Evolutionary conservation across 1,284 basidiomycete genomes (phyloP).

Genomic region (Mycena citricolor): DNA sequence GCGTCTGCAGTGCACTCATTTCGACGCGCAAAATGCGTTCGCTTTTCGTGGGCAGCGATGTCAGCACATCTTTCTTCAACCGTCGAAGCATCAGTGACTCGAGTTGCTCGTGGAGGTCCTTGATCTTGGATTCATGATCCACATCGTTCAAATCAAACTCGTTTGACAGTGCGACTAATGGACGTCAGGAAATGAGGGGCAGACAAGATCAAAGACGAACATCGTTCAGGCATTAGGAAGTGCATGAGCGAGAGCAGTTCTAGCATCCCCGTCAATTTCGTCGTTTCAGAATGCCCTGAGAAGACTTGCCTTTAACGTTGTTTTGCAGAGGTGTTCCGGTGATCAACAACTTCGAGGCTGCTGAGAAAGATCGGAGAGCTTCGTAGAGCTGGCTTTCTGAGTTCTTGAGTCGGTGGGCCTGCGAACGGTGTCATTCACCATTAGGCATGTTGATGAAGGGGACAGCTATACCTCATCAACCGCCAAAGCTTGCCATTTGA

Average conservation of each 20-base stretch:
- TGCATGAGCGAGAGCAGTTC: slow-evolving; percentile 97
- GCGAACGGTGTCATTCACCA: slow-evolving; percentile 5
- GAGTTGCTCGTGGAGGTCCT: slow-evolving; percentile 91
- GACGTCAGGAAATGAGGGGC: slow-evolving; percentile 7
- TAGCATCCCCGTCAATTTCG: slow-evolving; percentile 31
- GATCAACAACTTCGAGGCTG: slow-evolving; percentile 92
- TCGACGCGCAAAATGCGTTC: slow-evolving; percentile 97
- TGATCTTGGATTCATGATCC: slow-evolving; percentile 94
- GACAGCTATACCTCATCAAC: slow-evolving; percentile 81
- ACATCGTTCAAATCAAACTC: slow-evolving; percentile 94
- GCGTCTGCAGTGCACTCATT: slow-evolving; percentile 96
- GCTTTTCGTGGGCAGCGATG: slow-evolving; percentile 95
- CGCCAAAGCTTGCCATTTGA: slow-evolving; percentile 96
- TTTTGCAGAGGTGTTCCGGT: slow-evolving; percentile 99
- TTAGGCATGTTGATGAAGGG: slow-evolving; percentile 2
- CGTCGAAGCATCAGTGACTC: slow-evolving; percentile 95
- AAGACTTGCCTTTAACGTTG: slow-evolving; percentile 89
- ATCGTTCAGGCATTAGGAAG: slow-evolving; percentile 98
- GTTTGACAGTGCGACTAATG: slow-evolving; percentile 75
- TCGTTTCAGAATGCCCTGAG: background rate
- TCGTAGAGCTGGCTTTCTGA: slow-evolving; percentile 97
- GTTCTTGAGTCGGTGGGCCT: slow-evolving; percentile 98
- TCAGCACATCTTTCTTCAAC: slow-evolving; percentile 96
- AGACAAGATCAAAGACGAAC: slow-evolving; percentile 45
- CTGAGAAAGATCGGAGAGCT: slow-evolving; percentile 85